Evolutionary conservation across 768 basidiomycete species (phyloP), one percentile per base, ranked within the genome.

Genomic region (Mycena belliarum): DNA sequence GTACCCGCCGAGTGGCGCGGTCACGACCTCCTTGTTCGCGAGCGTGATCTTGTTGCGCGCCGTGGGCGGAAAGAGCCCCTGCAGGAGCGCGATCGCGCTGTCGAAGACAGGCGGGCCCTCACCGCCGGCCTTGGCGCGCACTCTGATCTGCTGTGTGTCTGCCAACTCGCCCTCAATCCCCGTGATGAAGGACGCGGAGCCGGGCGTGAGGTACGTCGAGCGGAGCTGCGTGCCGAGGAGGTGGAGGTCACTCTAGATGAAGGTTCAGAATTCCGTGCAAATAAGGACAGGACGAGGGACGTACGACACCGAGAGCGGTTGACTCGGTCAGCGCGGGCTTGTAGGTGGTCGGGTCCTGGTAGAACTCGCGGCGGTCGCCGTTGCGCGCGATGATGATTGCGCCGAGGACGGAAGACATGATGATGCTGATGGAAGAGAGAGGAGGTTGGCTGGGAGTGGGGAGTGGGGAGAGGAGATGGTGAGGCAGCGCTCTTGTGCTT

Each of bases 51-150:
- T 85, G 75, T 90, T 89, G 40, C 81, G 76, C 12, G 78, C 72
- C 67, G 80, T 89, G 23, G 92, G 91, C 21, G 93, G 92, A 81
- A 88, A 93, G 47, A 94, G 79, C 33, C 92, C 92, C 73, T 95
- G 93, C 38, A 93, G 82, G 49, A 93, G 78, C 21, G 93, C 91
- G 52, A 88, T 87, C 29, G 91, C 87, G 7, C 89, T 89, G 78
- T 94, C 91, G 71, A 91, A 90, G 65, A 93, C 91, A 51, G 89
- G 87, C 24, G 85, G 79, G 46, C 92, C 91, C 70, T 95, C 92
- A 44, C 86, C 87, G 46, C 91, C 91, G 49, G 86, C 87, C 75
- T 94, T 94, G 70, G 89, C 89, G 63, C 86, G 86, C 52, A 88
- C 81, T 63, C 86, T 86, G 64, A 93, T 78, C 69, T 91, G 82